A percentile compares a stretch with the other conserved stretches of the same genome.
phyloP scores from a whole-genome alignment of 371 early-diverging fungal species.

The Blakeslea trispora region DNA sequence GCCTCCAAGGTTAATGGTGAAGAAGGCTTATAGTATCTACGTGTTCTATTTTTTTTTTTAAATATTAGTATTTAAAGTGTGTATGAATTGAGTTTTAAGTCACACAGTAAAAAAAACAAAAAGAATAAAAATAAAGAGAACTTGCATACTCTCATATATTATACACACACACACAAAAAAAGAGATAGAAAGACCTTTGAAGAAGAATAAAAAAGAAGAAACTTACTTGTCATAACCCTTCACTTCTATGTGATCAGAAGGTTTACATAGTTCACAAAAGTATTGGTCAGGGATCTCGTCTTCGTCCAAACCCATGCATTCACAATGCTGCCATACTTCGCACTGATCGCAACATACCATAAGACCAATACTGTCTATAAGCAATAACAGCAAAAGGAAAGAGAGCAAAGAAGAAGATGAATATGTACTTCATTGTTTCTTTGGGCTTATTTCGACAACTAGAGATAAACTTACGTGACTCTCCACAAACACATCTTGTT shows the following conservation, averaged over 20 bases:
- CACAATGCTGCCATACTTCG: conserved; percentile 88
- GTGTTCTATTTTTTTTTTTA: conserved; percentile 17
- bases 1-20: conserved; percentile 14
- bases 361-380: conserved; percentile 58
- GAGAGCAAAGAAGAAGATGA: no score
- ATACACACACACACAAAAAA: neutral
- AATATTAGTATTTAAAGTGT: neutral
- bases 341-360: conserved; percentile 91
- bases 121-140: no score
- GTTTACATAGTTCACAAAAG: conserved; percentile 80
- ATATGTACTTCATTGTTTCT: no score
- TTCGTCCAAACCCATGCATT: conserved; percentile 75
- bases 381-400: no score
- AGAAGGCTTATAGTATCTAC: conserved; percentile 32
- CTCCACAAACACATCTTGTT: conserved; percentile 77
- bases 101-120: no score
- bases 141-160: no score
- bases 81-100: no score
- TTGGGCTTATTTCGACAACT: no score
- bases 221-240: conserved; percentile 27
- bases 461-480: conserved; percentile 54
- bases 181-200: no score
- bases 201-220: neutral
- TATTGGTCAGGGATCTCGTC: conserved; percentile 80
- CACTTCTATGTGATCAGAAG: conserved; percentile 24